phyloP scores from a whole-genome alignment of 2,329 filamentous ascomycete genomes.

The Tolypocladium inflatum region DNA sequence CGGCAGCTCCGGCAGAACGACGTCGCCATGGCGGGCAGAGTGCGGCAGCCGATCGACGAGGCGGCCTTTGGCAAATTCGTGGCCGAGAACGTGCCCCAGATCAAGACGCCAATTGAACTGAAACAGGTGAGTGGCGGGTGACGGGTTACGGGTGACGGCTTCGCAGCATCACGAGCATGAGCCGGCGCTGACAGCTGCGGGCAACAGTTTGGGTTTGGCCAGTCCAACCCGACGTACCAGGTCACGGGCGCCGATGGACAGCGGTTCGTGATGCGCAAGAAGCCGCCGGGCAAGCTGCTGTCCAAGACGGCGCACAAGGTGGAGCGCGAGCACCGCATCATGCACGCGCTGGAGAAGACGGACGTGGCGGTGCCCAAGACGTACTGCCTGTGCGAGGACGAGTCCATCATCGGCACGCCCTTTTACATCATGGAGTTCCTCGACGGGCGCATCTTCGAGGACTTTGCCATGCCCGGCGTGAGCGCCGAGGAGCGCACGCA shows the following conservation, averaged over 20 bases:
- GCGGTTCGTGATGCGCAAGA: constrained; percentile 90
- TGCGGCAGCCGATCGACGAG: constrained; percentile 86
- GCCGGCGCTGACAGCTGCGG: background rate
- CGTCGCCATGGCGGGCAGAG: constrained; percentile 65
- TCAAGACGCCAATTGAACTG: constrained; percentile 73
- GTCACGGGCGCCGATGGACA: constrained; percentile 61
- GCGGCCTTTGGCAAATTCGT: constrained; percentile 73
- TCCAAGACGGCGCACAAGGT: constrained; percentile 94
- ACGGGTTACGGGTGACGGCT: background rate
- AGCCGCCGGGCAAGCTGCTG: constrained; percentile 87
- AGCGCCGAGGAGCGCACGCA: constrained; percentile 57
- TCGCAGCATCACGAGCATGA: background rate
- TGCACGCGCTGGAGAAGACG: constrained; percentile 69
- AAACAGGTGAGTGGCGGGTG: constrained; percentile 60
- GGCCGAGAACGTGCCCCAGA: constrained; percentile 65
- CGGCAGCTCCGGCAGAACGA: background rate
- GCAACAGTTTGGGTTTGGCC: constrained; percentile 82
- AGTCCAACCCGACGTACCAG: constrained; percentile 96
- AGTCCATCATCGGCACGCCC: constrained; percentile 69
- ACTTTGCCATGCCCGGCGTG: constrained; percentile 70
- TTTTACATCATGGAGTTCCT: constrained; percentile 98
- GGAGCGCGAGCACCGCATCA: constrained; percentile 88
- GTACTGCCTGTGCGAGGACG: constrained; percentile 79
- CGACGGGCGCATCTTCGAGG: constrained; percentile 86
- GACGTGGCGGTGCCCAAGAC: constrained; percentile 80